phyloP scores from a whole-genome alignment of 495 filamentous ascomycete genomes.

The Chaetomium fimeti region DNA sequence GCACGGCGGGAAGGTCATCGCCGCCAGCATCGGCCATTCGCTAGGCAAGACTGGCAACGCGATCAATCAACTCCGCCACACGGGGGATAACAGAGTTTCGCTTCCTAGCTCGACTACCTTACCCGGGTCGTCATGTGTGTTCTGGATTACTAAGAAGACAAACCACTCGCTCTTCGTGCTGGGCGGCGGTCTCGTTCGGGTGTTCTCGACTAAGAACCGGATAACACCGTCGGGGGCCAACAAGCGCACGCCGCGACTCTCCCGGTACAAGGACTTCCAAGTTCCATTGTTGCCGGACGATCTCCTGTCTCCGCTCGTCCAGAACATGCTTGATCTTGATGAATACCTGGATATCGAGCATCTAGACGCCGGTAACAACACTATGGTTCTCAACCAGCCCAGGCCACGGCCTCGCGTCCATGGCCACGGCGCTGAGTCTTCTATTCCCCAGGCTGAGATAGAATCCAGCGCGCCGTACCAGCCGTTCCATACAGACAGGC shows the following conservation, averaged over 20 bases:
- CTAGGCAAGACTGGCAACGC: constrained; percentile 77
- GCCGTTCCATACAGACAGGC: constrained; percentile 83
- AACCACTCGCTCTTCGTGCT: constrained; percentile 57
- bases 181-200: constrained; percentile 59
- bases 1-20: constrained; percentile 75
- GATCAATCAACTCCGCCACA: constrained; percentile 75
- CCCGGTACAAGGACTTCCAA: constrained; percentile 63
- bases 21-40: constrained; percentile 78
- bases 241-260: constrained; percentile 43
- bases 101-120: constrained; percentile 55
- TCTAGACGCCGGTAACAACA: constrained; percentile 44
- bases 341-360: constrained; percentile 51
- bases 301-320: constrained; percentile 43
- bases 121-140: constrained; percentile 53
- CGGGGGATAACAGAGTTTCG: constrained; percentile 78
- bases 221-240: constrained; percentile 39
- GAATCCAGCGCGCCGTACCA: constrained; percentile 89
- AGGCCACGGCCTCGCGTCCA: constrained; percentile 31
- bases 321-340: constrained; percentile 47
- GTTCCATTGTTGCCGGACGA: constrained; percentile 58
- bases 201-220: constrained; percentile 62
- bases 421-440: constrained; percentile 45
- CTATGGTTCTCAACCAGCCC: constrained; percentile 41
- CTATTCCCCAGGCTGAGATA: constrained; percentile 85
- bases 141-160: constrained; percentile 55